These are phyloP conservation scores for Aureobasidium sp. DNA, from an alignment of 2,329 filamentous ascomycete species.

Conservation along the genomic window DNA sequence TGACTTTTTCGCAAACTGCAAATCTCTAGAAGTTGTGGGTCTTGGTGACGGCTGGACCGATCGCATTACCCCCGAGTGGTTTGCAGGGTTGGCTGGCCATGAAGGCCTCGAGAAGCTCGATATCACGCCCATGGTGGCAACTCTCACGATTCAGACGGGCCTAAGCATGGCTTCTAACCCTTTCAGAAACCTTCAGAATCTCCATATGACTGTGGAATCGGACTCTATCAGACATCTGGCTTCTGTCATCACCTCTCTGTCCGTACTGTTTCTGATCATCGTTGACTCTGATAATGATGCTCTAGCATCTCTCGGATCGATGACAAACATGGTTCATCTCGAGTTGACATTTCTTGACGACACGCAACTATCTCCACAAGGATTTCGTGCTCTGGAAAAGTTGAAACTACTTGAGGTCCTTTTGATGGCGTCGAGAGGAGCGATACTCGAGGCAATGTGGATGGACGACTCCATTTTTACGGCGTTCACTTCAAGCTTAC, in stretches of 20 bases:
- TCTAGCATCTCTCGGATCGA: not conserved
- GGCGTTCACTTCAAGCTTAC: not conserved
- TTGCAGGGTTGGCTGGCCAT: not conserved
- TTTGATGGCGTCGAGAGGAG: not conserved
- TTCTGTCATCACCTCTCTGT: not conserved
- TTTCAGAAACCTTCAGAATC: not conserved
- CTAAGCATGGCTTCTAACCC: not conserved
- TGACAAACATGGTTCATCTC: not conserved
- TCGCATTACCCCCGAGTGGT: not conserved
- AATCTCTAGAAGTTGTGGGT: not conserved
- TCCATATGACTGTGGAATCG: not conserved
- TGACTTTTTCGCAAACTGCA: not conserved
- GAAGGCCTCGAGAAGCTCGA: not conserved
- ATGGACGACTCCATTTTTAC: not conserved
- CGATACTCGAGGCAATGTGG: not conserved
- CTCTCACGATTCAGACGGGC: not conserved
- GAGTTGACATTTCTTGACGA: not conserved
- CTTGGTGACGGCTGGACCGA: not conserved
- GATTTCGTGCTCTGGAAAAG: not conserved
- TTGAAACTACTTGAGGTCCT: not conserved
- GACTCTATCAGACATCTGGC: not conserved
- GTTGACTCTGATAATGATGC: not conserved
- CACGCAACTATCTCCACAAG: not conserved
- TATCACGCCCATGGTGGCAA: not conserved
- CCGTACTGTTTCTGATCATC: not conserved